Percentiles rank a stretch among this genome's conserved stretches.
Evolutionary conservation across 1,139 yeast genomes (phyloP).

Genomic region (Geotrichum bryndzae): DNA sequence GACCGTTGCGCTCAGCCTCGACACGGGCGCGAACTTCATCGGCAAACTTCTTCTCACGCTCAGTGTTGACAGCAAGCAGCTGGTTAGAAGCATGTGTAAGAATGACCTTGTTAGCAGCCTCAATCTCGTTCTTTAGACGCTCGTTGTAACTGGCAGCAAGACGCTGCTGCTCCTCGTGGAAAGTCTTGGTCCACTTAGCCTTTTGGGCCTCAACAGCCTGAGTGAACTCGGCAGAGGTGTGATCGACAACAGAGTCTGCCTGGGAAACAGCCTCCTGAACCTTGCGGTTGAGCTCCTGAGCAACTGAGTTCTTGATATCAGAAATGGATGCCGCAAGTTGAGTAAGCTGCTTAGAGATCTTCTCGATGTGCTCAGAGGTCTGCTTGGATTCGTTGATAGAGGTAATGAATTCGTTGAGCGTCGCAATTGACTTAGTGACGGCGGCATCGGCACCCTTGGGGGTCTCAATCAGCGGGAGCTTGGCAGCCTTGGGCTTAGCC

Average conservation of each 20-base stretch:
- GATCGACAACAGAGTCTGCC: slow-evolving; percentile 22
- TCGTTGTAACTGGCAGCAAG: slow-evolving; percentile 59
- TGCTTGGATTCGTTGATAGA: slow-evolving; percentile 42
- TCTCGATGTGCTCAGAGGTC: slow-evolving; percentile 29
- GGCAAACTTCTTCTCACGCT: slow-evolving; percentile 67
- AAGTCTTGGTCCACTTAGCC: slow-evolving; percentile 50
- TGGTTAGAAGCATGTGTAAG: slow-evolving; percentile 73
- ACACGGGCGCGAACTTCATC: slow-evolving; percentile 56
- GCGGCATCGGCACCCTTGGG: slow-evolving; percentile 40
- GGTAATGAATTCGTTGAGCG: slow-evolving; percentile 49
- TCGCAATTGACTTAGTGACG: slow-evolving; percentile 43
- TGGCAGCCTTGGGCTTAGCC: slow-evolving; percentile 7
- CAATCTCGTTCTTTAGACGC: slow-evolving; percentile 59
- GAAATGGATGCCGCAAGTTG: slow-evolving; percentile 29
- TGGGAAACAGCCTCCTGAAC: slow-evolving; percentile 22
- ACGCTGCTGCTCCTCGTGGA: slow-evolving; percentile 55
- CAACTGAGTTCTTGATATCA: slow-evolving; percentile 23
- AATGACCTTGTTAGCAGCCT: slow-evolving; percentile 60
- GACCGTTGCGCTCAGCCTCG: slow-evolving; percentile 76
- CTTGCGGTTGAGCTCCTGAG: slow-evolving; percentile 21
- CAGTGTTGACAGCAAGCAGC: slow-evolving; percentile 61
- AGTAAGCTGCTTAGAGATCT: slow-evolving; percentile 27
- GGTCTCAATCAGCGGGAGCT: slow-evolving; percentile 27
- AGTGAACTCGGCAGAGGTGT: slow-evolving; percentile 30
- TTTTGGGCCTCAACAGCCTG: slow-evolving; percentile 44